Evolutionary conservation across 2,329 filamentous ascomycete species (phyloP).

Genomic region (Bipolaris cookei): DNA sequence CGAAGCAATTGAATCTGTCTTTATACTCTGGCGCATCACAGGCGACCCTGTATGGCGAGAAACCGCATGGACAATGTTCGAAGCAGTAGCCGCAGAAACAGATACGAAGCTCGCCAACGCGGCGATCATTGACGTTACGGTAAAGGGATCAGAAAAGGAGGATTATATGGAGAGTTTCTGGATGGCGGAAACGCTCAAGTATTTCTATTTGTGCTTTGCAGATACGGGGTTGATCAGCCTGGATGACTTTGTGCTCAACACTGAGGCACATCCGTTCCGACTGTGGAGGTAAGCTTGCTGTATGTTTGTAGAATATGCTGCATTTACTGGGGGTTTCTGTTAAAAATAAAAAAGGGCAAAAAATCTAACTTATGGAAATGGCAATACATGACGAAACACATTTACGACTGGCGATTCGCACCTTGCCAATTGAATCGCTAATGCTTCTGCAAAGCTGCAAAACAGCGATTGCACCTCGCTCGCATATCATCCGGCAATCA

Average conservation of each 20-base stretch:
- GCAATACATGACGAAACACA: too few species aligned
- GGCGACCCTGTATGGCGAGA: conserved; percentile 56
- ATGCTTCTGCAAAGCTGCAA: too few species aligned
- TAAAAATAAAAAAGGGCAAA: too few species aligned
- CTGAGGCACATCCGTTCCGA: conserved; percentile 58
- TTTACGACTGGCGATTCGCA: too few species aligned
- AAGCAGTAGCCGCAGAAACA: conserved; percentile 48
- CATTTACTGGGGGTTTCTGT: conserved; percentile 26
- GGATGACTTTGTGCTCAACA: conserved; percentile 59
- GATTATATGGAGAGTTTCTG: conserved; percentile 55
- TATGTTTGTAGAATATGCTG: not conserved
- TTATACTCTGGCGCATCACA: conserved; percentile 65
- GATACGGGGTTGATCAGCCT: conserved; percentile 52
- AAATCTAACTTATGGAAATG: too few species aligned
- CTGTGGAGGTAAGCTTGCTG: conserved; percentile 24
- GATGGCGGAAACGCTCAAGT: conserved; percentile 59
- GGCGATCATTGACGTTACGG: conserved; percentile 53
- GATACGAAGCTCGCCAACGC: conserved; percentile 53
- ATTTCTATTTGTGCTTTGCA: conserved; percentile 58
- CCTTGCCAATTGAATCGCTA: not conserved
- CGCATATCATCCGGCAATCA: conserved; percentile 29
- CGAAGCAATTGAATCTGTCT: conserved; percentile 66
- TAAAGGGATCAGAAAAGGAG: conserved; percentile 26
- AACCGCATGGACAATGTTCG: conserved; percentile 58
- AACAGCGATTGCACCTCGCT: conserved; percentile 1